A percentile compares a stretch with the other conserved stretches of the same genome.
phyloP scores from a whole-genome alignment of 192 early-diverging fungal species.

The Backusella tarrabulga region DNA sequence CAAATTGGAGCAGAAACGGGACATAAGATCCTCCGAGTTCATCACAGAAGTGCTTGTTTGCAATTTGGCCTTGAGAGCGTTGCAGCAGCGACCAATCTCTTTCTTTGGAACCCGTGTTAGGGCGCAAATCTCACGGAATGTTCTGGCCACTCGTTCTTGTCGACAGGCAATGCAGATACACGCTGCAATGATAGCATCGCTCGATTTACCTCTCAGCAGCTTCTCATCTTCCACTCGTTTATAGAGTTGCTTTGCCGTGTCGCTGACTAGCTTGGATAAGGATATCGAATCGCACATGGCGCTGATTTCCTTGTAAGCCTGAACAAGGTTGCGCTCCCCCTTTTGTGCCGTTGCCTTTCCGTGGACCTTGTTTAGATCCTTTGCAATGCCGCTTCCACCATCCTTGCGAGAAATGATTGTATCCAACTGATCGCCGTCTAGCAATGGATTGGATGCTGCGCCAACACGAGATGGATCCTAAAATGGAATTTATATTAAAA shows the following conservation, averaged over 20 bases:
- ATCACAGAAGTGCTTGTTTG: constrained; percentile 60
- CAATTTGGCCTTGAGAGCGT: constrained; percentile 57
- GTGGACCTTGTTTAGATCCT: constrained; percentile 73
- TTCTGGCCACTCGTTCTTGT: constrained; percentile 78
- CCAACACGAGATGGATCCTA: constrained; percentile 87
- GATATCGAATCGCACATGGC: constrained; percentile 82
- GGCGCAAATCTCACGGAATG: constrained; percentile 93
- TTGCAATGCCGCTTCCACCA: constrained; percentile 69
- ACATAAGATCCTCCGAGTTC: constrained; percentile 73
- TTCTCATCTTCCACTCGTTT: constrained; percentile 84
- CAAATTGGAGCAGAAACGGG: constrained; percentile 81
- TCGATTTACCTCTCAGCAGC: constrained; percentile 75
- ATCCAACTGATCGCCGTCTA: constrained; percentile 79
- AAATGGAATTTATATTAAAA: background rate
- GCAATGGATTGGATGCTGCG: constrained; percentile 72
- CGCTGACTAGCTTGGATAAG: constrained; percentile 66
- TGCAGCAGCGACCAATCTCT: constrained; percentile 88
- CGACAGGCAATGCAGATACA: constrained; percentile 95
- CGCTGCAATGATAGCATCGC: constrained; percentile 83
- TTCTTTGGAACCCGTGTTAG: constrained; percentile 91
- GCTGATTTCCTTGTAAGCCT: constrained; percentile 76
- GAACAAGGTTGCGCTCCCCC: constrained; percentile 70
- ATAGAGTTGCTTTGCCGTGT: constrained; percentile 86
- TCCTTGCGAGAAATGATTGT: constrained; percentile 79
- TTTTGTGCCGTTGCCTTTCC: constrained; percentile 69